A percentile compares a stretch with the other conserved stretches of the same genome.
These are phyloP conservation scores for Didymella sp. DNA, from an alignment of 2,329 filamentous ascomycete species.

Conservation along the genomic window DNA sequence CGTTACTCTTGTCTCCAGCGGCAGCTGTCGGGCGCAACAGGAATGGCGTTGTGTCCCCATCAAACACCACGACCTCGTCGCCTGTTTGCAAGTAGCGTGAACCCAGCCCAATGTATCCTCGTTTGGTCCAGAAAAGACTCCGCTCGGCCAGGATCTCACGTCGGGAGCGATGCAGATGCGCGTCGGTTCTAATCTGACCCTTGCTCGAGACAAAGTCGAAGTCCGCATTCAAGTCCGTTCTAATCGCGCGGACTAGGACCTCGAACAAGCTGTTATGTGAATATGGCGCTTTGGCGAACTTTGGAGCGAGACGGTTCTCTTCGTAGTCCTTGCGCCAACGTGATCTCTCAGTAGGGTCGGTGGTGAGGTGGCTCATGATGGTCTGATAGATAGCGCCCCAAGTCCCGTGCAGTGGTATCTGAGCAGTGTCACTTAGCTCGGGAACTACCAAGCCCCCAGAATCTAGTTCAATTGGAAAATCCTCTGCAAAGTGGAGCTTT, in stretches of 20 bases:
- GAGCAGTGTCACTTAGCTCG: background rate
- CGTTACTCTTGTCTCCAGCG: background rate
- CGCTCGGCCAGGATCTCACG: conserved; percentile 9
- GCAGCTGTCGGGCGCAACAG: background rate
- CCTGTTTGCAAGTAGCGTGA: conserved; percentile 6
- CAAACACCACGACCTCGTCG: conserved; percentile 11
- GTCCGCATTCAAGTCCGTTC: conserved; percentile 11
- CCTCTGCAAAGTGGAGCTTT: conserved; percentile 9
- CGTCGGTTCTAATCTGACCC: conserved; percentile 11
- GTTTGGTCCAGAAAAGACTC: conserved; percentile 9
- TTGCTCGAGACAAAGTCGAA: conserved; percentile 14
- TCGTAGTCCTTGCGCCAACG: conserved; percentile 17
- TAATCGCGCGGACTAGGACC: conserved; percentile 4
- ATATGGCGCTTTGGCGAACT: conserved; percentile 8
- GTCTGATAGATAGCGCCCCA: conserved; percentile 18
- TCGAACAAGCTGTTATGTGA: conserved; percentile 12
- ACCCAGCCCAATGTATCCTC: conserved; percentile 14
- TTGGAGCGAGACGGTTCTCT: conserved; percentile 4
- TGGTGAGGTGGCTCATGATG: conserved; percentile 1
- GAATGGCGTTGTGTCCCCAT: conserved; percentile 16
- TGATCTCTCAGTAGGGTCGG: background rate
- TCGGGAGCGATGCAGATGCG: conserved; percentile 12
- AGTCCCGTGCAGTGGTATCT: conserved; percentile 10
- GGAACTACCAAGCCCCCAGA: background rate
- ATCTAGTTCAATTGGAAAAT: conserved; percentile 1